Conservation (phyloP, 805 yeast genomes). For the Jamesozyma lodderae region DNA sequence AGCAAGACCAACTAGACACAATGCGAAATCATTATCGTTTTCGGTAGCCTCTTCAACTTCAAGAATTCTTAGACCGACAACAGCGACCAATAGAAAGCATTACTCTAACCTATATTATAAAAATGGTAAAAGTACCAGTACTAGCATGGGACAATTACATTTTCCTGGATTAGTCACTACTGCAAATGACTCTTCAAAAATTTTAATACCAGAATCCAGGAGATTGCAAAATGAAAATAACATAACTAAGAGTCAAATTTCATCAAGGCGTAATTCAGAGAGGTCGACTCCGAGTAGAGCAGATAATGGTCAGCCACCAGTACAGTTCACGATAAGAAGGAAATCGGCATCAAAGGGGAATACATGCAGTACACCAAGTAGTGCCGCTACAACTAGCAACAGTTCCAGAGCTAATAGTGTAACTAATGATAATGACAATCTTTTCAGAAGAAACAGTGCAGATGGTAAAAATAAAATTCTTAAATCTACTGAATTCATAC, state of each 20-base stretch:
- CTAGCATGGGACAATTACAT: background rate
- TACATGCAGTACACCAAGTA: no score
- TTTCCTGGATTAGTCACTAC: constrained; percentile 4
- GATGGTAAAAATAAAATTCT: constrained; percentile 2
- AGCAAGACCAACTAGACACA: constrained; percentile 9
- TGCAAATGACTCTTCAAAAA: background rate
- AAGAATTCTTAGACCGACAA: constrained; percentile 7
- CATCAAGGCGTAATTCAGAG: background rate
- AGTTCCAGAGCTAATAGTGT: background rate
- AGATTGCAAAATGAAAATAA: background rate
- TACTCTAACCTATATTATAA: no score
- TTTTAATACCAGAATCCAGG: background rate
- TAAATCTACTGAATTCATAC: background rate
- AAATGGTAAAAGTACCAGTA: background rate
- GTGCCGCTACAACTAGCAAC: background rate
- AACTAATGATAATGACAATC: background rate
- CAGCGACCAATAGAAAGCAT: no score
- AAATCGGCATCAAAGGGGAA: background rate
- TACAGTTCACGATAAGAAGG: no score
- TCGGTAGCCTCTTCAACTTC: constrained; percentile 18
- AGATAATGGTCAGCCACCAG: no score
- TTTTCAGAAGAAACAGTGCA: constrained; percentile 8
- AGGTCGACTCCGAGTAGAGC: no score
- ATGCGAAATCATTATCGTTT: constrained; percentile 15
- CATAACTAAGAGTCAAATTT: no score